A percentile compares a stretch with the other conserved stretches of the same genome.
These are phyloP conservation scores for Pseudoneurospora amorphoporcata DNA, from an alignment of 495 filamentous ascomycete species.

Conservation along the genomic window DNA sequence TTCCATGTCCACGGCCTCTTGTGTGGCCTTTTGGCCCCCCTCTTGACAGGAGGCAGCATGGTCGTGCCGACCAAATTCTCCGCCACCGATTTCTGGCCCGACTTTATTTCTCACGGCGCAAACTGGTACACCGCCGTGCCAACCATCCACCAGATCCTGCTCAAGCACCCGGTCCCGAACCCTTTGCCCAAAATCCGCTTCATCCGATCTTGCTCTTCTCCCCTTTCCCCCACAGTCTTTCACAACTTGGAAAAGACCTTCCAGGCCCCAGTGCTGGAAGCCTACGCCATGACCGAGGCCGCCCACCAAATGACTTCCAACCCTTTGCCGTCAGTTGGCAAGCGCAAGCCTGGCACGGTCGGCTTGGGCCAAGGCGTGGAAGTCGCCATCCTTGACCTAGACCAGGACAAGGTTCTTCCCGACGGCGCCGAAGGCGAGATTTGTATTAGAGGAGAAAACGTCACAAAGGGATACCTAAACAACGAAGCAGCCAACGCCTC, in stretches of 20 bases:
- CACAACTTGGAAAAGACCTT: slow-evolving; percentile 61
- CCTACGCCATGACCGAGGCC: slow-evolving; percentile 88
- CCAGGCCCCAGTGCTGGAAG: slow-evolving; percentile 71
- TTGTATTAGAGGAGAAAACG: slow-evolving; percentile 67
- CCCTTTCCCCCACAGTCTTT: slow-evolving; percentile 66
- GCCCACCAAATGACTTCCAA: slow-evolving; percentile 87
- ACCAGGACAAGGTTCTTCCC: slow-evolving; percentile 48
- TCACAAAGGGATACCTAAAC: slow-evolving; percentile 75
- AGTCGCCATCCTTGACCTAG: slow-evolving; percentile 56
- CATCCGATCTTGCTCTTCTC: slow-evolving; percentile 78
- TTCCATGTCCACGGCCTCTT: slow-evolving; percentile 84
- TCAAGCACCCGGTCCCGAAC: slow-evolving; percentile 53
- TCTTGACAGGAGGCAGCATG: slow-evolving; percentile 61
- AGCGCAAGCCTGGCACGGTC: slow-evolving; percentile 67
- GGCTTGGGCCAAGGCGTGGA: slow-evolving; percentile 75
- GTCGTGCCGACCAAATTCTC: slow-evolving; percentile 68
- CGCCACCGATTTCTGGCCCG: slow-evolving; percentile 70
- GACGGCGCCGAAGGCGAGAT: slow-evolving; percentile 66
- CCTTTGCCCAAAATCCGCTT: slow-evolving; percentile 67
- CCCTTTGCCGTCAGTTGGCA: slow-evolving; percentile 55
- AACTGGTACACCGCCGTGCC: slow-evolving; percentile 88
- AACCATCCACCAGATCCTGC: slow-evolving; percentile 81
- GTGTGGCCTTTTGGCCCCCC: slow-evolving; percentile 65
- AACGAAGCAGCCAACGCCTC: slow-evolving; percentile 60
- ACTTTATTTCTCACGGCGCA: slow-evolving; percentile 57